These are phyloP conservation scores for Dictyostelium capitatum DNA, from an alignment of 78 protist genomes.

Conservation along the genomic window DNA sequence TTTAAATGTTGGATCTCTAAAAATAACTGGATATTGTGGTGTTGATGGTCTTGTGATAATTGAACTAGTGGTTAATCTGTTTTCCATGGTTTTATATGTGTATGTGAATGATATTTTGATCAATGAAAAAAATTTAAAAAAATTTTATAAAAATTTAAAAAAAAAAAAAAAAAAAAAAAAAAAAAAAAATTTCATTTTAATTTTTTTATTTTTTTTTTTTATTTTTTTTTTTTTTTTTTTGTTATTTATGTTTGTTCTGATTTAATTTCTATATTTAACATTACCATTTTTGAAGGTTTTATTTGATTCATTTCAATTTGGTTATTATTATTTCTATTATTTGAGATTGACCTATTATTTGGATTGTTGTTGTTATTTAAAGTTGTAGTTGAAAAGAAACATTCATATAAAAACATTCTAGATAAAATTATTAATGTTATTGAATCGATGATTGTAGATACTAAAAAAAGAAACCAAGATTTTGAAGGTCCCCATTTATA, in stretches of 20 bases:
- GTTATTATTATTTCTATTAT: not conserved
- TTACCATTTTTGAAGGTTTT: not conserved
- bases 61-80: conserved; percentile 15
- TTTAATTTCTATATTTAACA: not conserved
- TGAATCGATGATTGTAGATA: not conserved
- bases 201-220: not conserved
- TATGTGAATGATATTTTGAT: not conserved
- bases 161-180: too few relatives aligned
- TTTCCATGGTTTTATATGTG: not conserved
- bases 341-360: too few relatives aligned
- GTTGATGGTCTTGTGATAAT: not conserved
- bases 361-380: too few relatives aligned
- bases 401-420: not conserved
- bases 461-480: not conserved
- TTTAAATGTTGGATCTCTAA: conserved; percentile 11
- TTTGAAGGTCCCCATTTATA: conserved; percentile 8
- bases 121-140: too few relatives aligned
- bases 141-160: too few relatives aligned
- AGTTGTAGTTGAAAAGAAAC: not conserved
- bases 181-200: too few relatives aligned
- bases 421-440: not conserved
- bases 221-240: not conserved
- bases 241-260: not conserved
- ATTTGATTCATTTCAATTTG: not conserved
- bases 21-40: conserved; percentile 64